phyloP scores from a whole-genome alignment of 1,284 basidiomycete genomes.

The Cutaneotrichosporon arboriforme region DNA sequence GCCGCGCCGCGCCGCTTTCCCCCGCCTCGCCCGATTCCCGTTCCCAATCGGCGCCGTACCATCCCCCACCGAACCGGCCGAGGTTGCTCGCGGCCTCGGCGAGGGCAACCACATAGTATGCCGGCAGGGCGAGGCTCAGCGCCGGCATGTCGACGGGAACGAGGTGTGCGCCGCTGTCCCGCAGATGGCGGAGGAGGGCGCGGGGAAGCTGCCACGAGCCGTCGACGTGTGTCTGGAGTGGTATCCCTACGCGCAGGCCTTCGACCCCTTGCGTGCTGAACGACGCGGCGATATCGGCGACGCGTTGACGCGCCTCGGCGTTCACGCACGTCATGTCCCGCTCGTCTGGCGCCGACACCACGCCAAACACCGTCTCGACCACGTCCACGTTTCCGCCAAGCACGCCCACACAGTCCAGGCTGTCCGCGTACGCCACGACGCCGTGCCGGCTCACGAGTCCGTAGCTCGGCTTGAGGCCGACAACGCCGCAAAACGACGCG shows the following conservation, averaged over 20 bases:
- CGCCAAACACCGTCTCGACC: conserved; percentile 58
- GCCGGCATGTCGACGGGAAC: conserved; percentile 71
- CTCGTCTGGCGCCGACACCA: conserved; percentile 61
- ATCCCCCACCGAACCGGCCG: conserved; percentile 80
- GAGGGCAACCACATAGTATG: conserved; percentile 91
- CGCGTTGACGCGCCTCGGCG: conserved; percentile 47
- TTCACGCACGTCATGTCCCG: conserved; percentile 72
- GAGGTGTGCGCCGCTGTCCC: conserved; percentile 61
- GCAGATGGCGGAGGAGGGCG: conserved; percentile 52
- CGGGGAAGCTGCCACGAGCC: conserved; percentile 28
- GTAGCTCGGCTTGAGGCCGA: conserved; percentile 91
- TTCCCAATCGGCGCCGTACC: conserved; percentile 52
- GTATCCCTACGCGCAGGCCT: conserved; percentile 36
- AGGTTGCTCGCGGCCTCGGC: conserved; percentile 94
- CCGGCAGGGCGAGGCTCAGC: conserved; percentile 73
- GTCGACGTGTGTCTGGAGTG: conserved; percentile 29
- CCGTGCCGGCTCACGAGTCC: conserved; percentile 89
- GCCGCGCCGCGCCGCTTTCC: conserved; percentile 54
- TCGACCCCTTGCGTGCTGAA: conserved; percentile 12
- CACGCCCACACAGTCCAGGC: conserved; percentile 88
- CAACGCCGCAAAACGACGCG: conserved; percentile 86
- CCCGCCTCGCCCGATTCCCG: conserved; percentile 50
- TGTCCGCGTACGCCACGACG: conserved; percentile 87
- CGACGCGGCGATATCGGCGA: neutral
- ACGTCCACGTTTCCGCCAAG: conserved; percentile 57